These are phyloP conservation scores for Fusarium humuli DNA, from an alignment of 2,329 filamentous ascomycete genomes.

Conservation along the genomic window DNA sequence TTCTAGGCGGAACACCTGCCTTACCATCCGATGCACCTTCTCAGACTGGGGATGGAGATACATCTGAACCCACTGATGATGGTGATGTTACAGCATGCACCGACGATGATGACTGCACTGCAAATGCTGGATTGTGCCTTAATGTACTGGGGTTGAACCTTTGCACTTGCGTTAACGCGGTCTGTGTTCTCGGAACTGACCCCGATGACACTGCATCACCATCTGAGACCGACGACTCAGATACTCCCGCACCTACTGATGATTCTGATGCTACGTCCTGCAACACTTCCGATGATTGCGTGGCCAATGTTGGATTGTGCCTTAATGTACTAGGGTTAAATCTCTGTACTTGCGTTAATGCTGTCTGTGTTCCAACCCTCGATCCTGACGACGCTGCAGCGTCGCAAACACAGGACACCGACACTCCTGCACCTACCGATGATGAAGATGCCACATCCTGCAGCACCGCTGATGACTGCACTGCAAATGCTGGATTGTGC, in stretches of 20 bases:
- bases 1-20: not conserved
- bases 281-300: not conserved
- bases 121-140: no score
- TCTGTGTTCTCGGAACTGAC: constrained; percentile 8
- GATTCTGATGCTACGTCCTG: not conserved
- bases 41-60: not conserved
- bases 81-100: not conserved
- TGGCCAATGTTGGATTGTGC: no score
- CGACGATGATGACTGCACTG: not conserved
- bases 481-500: not conserved
- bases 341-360: not conserved
- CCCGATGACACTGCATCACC: not conserved
- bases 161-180: constrained; percentile 14
- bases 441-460: not conserved
- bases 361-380: not conserved
- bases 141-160: not conserved
- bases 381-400: not conserved
- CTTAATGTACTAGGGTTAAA: no score
- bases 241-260: not conserved
- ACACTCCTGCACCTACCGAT: not conserved
- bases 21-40: not conserved
- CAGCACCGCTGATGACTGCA: not conserved
- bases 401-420: not conserved
- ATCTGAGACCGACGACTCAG: not conserved
- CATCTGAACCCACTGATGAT: not conserved